Evolutionary conservation across 768 basidiomycete genomes (phyloP).

Genomic region (Agrocybe chaxingu): DNA sequence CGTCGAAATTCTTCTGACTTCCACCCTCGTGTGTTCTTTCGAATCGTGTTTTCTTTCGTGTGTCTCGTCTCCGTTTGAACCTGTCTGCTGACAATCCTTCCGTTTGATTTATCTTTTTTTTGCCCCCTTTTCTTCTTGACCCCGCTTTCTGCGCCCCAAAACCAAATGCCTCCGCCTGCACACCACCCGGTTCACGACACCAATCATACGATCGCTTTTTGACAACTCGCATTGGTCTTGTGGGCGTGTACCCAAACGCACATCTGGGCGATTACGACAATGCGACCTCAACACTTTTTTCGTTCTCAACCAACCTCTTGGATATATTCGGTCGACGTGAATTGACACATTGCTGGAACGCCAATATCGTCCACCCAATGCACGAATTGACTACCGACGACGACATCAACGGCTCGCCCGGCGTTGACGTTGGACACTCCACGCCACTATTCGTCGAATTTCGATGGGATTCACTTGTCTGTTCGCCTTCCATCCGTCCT

Average conservation of each 20-base stretch:
- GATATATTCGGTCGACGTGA: too few species aligned
- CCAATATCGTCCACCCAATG: too few species aligned
- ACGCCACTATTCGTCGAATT: too few species aligned
- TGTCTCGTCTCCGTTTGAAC: not conserved
- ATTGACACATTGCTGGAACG: too few species aligned
- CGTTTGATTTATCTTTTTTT: not conserved
- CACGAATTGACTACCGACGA: too few species aligned
- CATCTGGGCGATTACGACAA: too few species aligned
- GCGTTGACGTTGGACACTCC: too few species aligned
- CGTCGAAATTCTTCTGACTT: not conserved
- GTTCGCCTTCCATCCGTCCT: not conserved
- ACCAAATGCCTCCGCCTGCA: not conserved
- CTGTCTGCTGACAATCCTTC: constrained; percentile 5
- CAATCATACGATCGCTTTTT: not conserved
- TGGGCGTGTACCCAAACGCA: not conserved
- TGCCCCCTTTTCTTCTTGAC: constrained; percentile 1
- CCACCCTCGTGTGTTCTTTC: not conserved
- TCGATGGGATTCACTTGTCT: too few species aligned
- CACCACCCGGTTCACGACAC: not conserved
- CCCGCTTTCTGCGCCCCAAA: not conserved
- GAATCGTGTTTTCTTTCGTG: not conserved
- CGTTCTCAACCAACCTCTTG: too few species aligned
- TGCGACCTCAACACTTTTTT: too few species aligned
- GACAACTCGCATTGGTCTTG: not conserved
- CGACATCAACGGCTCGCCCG: too few species aligned